Evolutionary conservation across 176 grass and related monocot species (phyloP).

Genomic region (Oryza coarctata): DNA sequence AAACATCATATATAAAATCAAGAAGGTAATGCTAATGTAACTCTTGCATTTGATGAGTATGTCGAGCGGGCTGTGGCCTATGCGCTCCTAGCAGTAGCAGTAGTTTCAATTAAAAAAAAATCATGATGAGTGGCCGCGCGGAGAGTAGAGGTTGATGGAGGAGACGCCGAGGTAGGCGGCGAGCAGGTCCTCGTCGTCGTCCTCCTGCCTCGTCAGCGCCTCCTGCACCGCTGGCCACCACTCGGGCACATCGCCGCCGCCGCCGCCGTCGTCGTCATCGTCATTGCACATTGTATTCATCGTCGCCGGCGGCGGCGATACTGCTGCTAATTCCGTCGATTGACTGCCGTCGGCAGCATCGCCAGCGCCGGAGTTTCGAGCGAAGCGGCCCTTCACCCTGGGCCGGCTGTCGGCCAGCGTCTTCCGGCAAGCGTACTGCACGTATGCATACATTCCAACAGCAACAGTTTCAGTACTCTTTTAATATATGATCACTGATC

Average conservation of each 20-base stretch:
- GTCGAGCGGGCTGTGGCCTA: too few relatives aligned
- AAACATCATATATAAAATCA: too few relatives aligned
- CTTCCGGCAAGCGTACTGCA: constrained; percentile 87
- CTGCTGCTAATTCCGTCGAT: neutral
- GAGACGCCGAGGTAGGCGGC: constrained; percentile 44
- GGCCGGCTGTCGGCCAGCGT: constrained; percentile 81
- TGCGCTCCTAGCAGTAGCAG: too few relatives aligned
- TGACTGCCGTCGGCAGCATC: constrained; percentile 8
- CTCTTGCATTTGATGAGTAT: too few relatives aligned
- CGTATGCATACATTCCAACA: neutral
- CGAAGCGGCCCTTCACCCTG: constrained; percentile 80
- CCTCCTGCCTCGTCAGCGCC: constrained; percentile 27
- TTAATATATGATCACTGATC: too few relatives aligned
- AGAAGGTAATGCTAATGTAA: too few relatives aligned
- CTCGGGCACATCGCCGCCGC: neutral
- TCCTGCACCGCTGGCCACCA: constrained; percentile 60
- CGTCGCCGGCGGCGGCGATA: neutral
- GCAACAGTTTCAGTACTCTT: too few relatives aligned
- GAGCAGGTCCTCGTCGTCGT: constrained; percentile 49
- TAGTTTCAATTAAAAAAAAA: neutral
- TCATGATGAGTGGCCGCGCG: neutral
- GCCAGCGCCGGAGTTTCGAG: constrained; percentile 39
- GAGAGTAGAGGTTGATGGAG: constrained; percentile 39
- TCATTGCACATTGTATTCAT: neutral
- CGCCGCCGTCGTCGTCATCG: neutral